These are phyloP conservation scores for Polyporus tsugae DNA, from an alignment of 1,284 basidiomycete species.

Conservation along the genomic window DNA sequence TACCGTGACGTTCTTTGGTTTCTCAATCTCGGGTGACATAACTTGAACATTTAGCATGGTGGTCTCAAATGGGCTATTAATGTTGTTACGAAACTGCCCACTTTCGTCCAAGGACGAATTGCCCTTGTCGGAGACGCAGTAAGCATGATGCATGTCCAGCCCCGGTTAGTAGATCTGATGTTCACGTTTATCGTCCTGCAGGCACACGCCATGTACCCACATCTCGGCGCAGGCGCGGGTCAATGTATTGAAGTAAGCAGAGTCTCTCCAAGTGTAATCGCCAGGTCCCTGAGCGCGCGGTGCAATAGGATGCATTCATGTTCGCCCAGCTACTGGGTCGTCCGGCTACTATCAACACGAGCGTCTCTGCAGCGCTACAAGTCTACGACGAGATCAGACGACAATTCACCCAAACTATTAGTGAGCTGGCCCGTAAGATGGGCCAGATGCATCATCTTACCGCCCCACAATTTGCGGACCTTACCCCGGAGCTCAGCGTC, in stretches of 20 bases:
- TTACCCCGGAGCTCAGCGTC: constrained; percentile 17
- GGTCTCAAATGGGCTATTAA: constrained; percentile 39
- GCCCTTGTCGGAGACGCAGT: constrained; percentile 38
- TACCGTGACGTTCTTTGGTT: background rate
- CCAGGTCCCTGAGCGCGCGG: background rate
- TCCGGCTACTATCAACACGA: background rate
- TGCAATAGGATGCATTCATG: constrained; percentile 15
- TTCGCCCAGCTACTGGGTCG: constrained; percentile 20
- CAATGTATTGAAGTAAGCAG: constrained; percentile 46
- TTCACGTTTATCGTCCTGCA: background rate
- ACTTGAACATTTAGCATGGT: background rate
- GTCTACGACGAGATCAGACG: constrained; percentile 21
- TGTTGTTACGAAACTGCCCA: constrained; percentile 32
- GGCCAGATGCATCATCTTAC: constrained; percentile 19
- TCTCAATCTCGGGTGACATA: background rate
- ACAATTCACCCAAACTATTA: constrained; percentile 18
- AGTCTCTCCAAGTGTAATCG: background rate
- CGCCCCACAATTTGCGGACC: constrained; percentile 11
- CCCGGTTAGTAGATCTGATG: background rate
- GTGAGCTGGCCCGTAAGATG: constrained; percentile 12
- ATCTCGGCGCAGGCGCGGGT: constrained; percentile 48
- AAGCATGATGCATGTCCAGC: constrained; percentile 15
- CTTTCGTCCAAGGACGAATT: constrained; percentile 35
- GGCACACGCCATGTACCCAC: constrained; percentile 40
- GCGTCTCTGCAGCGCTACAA: constrained; percentile 3